These are phyloP conservation scores for Diophrys sp. DNA, from an alignment of 73 alveolate species.

Conservation along the genomic window DNA sequence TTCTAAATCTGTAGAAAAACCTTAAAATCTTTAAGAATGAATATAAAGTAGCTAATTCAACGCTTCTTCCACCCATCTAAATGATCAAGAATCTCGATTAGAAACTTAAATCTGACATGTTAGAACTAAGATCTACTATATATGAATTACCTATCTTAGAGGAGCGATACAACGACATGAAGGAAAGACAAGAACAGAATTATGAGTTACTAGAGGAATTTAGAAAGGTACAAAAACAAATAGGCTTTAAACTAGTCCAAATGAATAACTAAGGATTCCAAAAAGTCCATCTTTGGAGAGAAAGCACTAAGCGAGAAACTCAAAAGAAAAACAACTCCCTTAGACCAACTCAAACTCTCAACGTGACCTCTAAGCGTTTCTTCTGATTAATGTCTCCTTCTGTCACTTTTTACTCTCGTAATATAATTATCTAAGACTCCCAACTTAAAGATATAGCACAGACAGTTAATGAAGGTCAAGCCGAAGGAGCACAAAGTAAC, in stretches of 20 bases:
- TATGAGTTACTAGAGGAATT: constrained; percentile 8
- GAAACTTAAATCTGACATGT: constrained; percentile 36
- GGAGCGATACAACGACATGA: constrained; percentile 31
- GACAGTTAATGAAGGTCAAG: too few relatives aligned
- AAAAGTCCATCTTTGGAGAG: background rate
- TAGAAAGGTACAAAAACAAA: constrained; percentile 7
- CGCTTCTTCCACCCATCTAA: constrained; percentile 41
- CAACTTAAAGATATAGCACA: too few relatives aligned
- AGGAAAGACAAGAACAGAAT: constrained; percentile 8
- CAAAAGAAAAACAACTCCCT: background rate
- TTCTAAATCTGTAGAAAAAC: constrained; percentile 18
- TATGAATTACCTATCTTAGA: constrained; percentile 35
- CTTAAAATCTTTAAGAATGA: constrained; percentile 38
- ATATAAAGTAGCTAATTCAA: constrained; percentile 26
- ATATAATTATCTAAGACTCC: too few relatives aligned
- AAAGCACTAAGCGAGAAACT: background rate
- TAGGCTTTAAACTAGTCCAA: constrained; percentile 14
- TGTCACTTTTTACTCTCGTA: too few relatives aligned
- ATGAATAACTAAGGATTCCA: constrained; percentile 10
- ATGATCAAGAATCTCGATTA: constrained; percentile 53
- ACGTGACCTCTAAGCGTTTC: too few relatives aligned
- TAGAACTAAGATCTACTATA: constrained; percentile 34
- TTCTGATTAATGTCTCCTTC: too few relatives aligned
- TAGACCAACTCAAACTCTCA: too few relatives aligned
- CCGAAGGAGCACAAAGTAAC: too few relatives aligned